Base-by-base conservation (phyloP, 163 green algal species). In the Smithsoniella earleae region DNA sequence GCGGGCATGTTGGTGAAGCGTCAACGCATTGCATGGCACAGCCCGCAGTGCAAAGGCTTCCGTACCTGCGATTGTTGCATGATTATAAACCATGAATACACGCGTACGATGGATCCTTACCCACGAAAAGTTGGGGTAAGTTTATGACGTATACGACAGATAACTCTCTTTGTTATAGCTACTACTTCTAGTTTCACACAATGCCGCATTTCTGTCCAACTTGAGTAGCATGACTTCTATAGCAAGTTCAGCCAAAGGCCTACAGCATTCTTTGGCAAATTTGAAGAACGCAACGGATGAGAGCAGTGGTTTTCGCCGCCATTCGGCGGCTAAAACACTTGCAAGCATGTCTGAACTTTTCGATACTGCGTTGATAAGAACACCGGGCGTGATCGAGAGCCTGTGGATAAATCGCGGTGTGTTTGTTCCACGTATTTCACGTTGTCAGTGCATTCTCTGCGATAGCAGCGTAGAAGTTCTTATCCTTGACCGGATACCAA, bases 291-390 rank as follows among this genome's bases (percentile, higher is more conserved):
- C 10, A 22, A 13, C 40, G 40, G 13, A 13, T 49, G 40, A 49
- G 40, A 49, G 13, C 10, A 22, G 40, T 49, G 10, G 13, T n/a
- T n/a, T n/a, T n/a, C n/a, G n/a, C n/a, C n/a, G n/a, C n/a, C n/a
- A n/a, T n/a, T n/a, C n/a, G n/a, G n/a, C n/a, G 40, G 40, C 40
- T 49, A 13, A 49, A 10, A 49, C 10, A 49, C 10, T 49, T 49
- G 40, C 40, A 49, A 49, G 30, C 6, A 69, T 69, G 58, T 69
- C 58, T 30, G 27, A 69, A 34, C 27, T 69, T 30, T 36, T 69
- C 16, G 58, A 69, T 36, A 69, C 58, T 0, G 58, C 58, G 16
- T 1, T 69, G n/a, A 69, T 69, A n/a, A 69, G 58, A 31, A 69
- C 58, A n/a, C 27, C 58, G 13, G 58, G 58, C 40, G 16, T 69